These are phyloP conservation scores for Takashimella koratensis DNA, from an alignment of 1,284 basidiomycete genomes.

Conservation along the genomic window DNA sequence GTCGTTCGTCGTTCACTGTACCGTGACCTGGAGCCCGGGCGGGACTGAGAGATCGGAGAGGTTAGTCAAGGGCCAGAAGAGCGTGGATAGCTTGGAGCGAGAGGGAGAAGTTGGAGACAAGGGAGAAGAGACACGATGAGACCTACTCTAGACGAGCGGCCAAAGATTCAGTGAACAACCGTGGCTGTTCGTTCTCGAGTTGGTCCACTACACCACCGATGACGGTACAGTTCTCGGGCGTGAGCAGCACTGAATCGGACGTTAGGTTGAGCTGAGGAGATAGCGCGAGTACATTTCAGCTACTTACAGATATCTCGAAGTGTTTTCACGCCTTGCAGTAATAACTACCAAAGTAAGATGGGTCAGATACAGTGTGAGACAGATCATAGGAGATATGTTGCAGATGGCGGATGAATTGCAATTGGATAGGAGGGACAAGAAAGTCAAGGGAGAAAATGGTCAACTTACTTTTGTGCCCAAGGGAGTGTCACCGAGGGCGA, in stretches of 20 bases:
- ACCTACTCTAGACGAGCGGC: slow-evolving; percentile 24
- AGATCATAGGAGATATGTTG: no score
- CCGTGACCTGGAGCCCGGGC: no score
- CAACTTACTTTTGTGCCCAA: slow-evolving; percentile 43
- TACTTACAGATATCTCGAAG: slow-evolving; percentile 28
- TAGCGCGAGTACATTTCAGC: neutral
- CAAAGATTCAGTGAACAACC: slow-evolving; percentile 28
- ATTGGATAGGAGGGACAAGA: neutral
- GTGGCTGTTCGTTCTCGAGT: slow-evolving; percentile 35
- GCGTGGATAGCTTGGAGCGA: no score
- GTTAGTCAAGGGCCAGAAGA: no score
- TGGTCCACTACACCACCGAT: slow-evolving; percentile 36
- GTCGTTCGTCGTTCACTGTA: no score
- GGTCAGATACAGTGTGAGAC: no score
- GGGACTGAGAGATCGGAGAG: no score
- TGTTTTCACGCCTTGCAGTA: slow-evolving; percentile 35
- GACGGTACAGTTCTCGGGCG: slow-evolving; percentile 34
- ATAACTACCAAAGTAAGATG: no score
- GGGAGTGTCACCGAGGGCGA: slow-evolving; percentile 41
- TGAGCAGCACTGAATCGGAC: slow-evolving; percentile 32
- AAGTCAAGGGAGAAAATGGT: neutral
- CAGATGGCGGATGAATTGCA: neutral
- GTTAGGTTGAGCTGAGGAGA: neutral
- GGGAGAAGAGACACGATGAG: neutral
- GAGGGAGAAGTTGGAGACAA: neutral